Evolutionary conservation across 352 stramenopile genomes (phyloP).

Genomic region (Peronosclerospora sorghi): DNA sequence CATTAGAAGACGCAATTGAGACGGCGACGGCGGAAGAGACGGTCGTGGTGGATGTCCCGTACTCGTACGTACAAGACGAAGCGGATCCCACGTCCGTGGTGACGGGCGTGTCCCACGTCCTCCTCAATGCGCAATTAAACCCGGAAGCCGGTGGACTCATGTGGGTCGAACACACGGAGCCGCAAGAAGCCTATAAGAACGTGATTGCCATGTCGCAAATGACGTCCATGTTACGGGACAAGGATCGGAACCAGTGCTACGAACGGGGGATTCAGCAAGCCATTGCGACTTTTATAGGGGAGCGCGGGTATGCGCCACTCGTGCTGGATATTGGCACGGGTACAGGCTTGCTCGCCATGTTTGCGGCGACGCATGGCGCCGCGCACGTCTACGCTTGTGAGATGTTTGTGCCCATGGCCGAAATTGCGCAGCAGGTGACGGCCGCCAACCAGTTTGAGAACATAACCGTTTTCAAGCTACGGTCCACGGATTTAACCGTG

Average conservation of each 20-base stretch:
- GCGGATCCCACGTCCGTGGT: slow-evolving; percentile 43
- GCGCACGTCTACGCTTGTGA: slow-evolving; percentile 88
- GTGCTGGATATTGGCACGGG: slow-evolving; percentile 79
- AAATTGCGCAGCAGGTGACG: slow-evolving; percentile 66
- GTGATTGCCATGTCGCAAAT: slow-evolving; percentile 82
- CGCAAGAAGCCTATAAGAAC: slow-evolving; percentile 63
- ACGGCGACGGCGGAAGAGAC: slow-evolving; percentile 70
- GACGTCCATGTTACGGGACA: slow-evolving; percentile 79
- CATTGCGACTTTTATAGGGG: slow-evolving; percentile 40
- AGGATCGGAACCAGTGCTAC: slow-evolving; percentile 69
- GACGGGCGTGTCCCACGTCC: slow-evolving; percentile 50
- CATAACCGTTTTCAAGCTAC: slow-evolving; percentile 68
- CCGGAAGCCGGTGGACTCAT: slow-evolving; percentile 61
- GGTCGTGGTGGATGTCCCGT: slow-evolving; percentile 72
- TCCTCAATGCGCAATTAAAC: slow-evolving; percentile 64
- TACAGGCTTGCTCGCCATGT: slow-evolving; percentile 79
- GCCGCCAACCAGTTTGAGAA: slow-evolving; percentile 49
- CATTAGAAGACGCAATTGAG: slow-evolving; percentile 65
- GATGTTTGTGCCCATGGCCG: slow-evolving; percentile 81
- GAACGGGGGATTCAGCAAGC: slow-evolving; percentile 52
- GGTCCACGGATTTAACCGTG: slow-evolving; percentile 64
- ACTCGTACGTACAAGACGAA: slow-evolving; percentile 65
- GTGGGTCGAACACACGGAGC: slow-evolving; percentile 62
- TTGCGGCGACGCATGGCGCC: slow-evolving; percentile 77
- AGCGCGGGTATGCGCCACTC: slow-evolving; percentile 34